Percentiles rank a stretch among this genome's conserved stretches.
Conservation (phyloP, 805 yeast species). For the Cyberlindnera amylophila region DNA sequence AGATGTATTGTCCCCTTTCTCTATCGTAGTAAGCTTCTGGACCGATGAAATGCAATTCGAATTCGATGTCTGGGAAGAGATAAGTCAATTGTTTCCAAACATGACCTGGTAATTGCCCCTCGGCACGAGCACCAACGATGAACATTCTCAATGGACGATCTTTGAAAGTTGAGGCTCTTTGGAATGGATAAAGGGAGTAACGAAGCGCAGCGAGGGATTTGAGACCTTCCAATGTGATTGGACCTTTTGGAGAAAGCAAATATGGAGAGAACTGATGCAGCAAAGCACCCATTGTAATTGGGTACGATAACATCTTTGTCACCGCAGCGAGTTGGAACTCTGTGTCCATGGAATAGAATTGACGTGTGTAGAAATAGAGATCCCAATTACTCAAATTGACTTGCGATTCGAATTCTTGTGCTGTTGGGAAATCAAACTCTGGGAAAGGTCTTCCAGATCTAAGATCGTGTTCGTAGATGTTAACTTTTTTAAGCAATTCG, state of each 20-base stretch:
- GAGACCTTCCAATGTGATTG: conserved; percentile 86
- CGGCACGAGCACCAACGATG: conserved; percentile 88
- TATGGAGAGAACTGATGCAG: conserved; percentile 87
- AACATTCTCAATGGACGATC: conserved; percentile 90
- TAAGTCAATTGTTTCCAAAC: conserved; percentile 93
- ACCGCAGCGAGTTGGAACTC: conserved; percentile 94
- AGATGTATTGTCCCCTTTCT: conserved; percentile 56
- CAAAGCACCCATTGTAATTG: conserved; percentile 80
- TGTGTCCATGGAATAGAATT: conserved; percentile 93
- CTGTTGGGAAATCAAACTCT: conserved; percentile 89
- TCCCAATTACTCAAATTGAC: conserved; percentile 89
- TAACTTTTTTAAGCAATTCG: conserved; percentile 78
- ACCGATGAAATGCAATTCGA: conserved; percentile 90
- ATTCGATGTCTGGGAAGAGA: conserved; percentile 74
- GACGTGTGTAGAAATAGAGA: conserved; percentile 85
- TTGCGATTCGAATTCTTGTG: conserved; percentile 68
- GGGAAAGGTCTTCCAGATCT: conserved; percentile 93
- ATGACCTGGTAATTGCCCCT: conserved; percentile 88
- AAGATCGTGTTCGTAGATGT: conserved; percentile 90
- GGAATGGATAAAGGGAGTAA: conserved; percentile 78
- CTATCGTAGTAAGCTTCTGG: conserved; percentile 85
- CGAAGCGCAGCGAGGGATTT: conserved; percentile 90
- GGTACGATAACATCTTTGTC: conserved; percentile 91
- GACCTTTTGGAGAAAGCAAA: conserved; percentile 75
- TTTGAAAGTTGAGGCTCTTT: conserved; percentile 53